Evolutionary conservation across 768 basidiomycete species (phyloP).

Genomic region (Boletus rubropictus): DNA sequence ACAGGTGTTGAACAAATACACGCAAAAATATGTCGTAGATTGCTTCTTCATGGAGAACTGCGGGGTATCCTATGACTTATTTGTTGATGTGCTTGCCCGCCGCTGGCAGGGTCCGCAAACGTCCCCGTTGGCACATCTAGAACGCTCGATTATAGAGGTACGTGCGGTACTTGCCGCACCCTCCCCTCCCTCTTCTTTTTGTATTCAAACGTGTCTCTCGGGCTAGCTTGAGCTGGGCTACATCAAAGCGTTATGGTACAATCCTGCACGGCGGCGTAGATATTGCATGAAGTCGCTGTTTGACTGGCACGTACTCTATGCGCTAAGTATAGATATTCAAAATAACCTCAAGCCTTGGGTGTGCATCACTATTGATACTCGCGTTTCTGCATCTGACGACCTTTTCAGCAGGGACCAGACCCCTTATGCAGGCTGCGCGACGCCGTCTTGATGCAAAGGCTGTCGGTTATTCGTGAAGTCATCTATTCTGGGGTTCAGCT

Average conservation of each 20-base stretch:
- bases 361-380: neutral
- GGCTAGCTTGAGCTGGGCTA: conserved; percentile 53
- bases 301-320: conserved; percentile 64
- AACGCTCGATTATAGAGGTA: conserved; percentile 37
- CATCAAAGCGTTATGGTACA: conserved; percentile 58
- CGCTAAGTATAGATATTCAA: conserved; percentile 32
- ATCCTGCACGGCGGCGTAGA: conserved; percentile 61
- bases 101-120: conserved; percentile 35
- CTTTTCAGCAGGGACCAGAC: conserved; percentile 22
- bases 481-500: conserved; percentile 73
- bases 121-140: conserved; percentile 38
- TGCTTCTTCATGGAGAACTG: conserved; percentile 61
- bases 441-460: conserved; percentile 51
- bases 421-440: conserved; percentile 21
- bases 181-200: neutral
- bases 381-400: conserved; percentile 1
- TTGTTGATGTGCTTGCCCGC: conserved; percentile 35
- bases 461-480: conserved; percentile 59
- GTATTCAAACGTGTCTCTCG: neutral
- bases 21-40: conserved; percentile 51
- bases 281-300: conserved; percentile 56
- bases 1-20: conserved; percentile 46
- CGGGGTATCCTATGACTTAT: conserved; percentile 46
- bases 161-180: neutral
- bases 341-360: conserved; percentile 15